Evolutionary conservation across 176 grass and related monocot species (phyloP).

Genomic region (Alloteropsis semialata): DNA sequence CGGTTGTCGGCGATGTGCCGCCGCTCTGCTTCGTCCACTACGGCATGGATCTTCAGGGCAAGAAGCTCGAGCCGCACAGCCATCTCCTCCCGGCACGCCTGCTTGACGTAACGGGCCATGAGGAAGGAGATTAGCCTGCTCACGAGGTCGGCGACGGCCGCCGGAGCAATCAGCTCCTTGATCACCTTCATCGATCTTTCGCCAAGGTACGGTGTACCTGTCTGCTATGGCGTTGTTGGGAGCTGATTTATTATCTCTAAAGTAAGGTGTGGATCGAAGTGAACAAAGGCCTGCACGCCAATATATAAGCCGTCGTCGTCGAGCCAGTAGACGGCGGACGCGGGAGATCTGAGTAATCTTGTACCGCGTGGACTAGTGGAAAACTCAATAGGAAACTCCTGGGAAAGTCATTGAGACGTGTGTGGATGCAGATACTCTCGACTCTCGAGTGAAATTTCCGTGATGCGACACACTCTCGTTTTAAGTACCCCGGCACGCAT

Average conservation of each 20-base stretch:
- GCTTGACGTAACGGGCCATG: not conserved
- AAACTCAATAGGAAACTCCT: not conserved
- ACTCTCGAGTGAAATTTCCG: too few relatives aligned
- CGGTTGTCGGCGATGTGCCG: slow-evolving; percentile 8
- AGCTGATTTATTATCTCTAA: not conserved
- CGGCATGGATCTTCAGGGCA: slow-evolving; percentile 27
- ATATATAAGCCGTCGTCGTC: not conserved
- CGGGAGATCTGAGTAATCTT: not conserved
- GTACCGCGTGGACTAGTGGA: not conserved
- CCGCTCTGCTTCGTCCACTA: slow-evolving; percentile 22
- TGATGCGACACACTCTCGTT: too few relatives aligned
- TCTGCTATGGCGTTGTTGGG: too few relatives aligned
- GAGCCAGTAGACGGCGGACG: not conserved
- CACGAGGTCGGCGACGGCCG: slow-evolving; percentile 20
- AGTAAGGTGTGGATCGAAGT: not conserved
- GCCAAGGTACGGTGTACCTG: not conserved
- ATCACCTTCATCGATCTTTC: slow-evolving; percentile 3
- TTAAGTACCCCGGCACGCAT: too few relatives aligned
- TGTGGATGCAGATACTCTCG: not conserved
- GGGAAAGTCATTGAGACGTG: not conserved
- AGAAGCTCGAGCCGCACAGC: slow-evolving; percentile 10
- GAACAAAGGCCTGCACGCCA: not conserved
- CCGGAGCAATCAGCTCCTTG: not conserved
- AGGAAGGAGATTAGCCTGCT: slow-evolving; percentile 40
- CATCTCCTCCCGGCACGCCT: not conserved